Conservation (phyloP, 1,284 basidiomycete species). For the Cutaneotrichosporon sp. region DNA sequence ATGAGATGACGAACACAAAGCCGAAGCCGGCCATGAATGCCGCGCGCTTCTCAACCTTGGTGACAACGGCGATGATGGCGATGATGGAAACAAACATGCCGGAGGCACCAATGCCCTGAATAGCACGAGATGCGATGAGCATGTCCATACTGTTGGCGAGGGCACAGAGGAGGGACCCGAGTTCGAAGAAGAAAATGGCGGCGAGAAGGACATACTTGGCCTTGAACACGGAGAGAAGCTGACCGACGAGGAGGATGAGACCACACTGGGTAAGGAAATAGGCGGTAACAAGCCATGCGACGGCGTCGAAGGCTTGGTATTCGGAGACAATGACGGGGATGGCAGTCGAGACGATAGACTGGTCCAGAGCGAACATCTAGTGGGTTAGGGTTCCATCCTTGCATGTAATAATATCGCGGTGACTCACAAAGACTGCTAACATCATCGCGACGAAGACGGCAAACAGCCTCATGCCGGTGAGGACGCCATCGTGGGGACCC, state of each 20-base stretch:
- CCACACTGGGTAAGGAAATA: conserved; percentile 51
- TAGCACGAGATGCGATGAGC: conserved; percentile 54
- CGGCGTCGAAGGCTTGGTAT: conserved; percentile 49
- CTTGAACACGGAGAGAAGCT: conserved; percentile 48
- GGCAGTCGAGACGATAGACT: conserved; percentile 48
- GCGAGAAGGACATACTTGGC: conserved; percentile 51
- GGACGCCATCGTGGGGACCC: conserved; percentile 13
- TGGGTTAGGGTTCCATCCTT: conserved; percentile 7
- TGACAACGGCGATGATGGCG: conserved; percentile 47
- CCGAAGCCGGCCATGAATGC: conserved; percentile 42
- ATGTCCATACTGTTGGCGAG: conserved; percentile 47
- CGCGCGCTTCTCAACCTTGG: conserved; percentile 49
- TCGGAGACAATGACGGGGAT: conserved; percentile 51
- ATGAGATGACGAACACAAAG: conserved; percentile 49
- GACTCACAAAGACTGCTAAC: conserved; percentile 42
- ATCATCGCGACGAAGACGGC: conserved; percentile 39
- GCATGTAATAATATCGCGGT: not conserved
- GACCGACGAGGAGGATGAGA: conserved; percentile 48
- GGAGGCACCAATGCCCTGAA: conserved; percentile 43
- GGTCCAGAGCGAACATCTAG: conserved; percentile 30
- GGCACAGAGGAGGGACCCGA: conserved; percentile 55
- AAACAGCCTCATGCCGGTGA: conserved; percentile 27
- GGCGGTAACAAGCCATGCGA: conserved; percentile 51
- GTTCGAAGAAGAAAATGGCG: conserved; percentile 51
- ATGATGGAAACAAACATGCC: conserved; percentile 49